A percentile compares a stretch with the other conserved stretches of the same genome.
Conservation (phyloP, 106 monocot species). For the Triglochin maritima region DNA sequence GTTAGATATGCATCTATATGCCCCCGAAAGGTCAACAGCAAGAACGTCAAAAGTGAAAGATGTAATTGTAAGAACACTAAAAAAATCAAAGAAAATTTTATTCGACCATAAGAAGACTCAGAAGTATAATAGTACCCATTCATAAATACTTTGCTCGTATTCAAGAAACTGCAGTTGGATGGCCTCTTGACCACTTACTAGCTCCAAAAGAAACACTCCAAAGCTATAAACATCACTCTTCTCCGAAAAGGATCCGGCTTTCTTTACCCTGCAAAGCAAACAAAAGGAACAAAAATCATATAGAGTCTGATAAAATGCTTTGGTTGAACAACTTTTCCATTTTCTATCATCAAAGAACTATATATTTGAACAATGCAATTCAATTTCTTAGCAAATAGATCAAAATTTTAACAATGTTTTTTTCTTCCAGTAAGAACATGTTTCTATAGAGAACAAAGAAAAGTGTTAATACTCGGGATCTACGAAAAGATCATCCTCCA, state of each 20-base stretch:
- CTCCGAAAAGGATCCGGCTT: constrained; percentile 42
- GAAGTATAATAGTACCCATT: constrained; percentile 45
- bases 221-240: constrained; percentile 94
- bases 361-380: not conserved
- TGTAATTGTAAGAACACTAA: too few relatives aligned
- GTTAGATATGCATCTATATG: too few relatives aligned
- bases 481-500: constrained; percentile 48
- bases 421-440: not conserved
- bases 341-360: not conserved
- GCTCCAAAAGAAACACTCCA: constrained; percentile 87
- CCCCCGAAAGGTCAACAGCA: too few relatives aligned
- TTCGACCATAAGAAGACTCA: not conserved
- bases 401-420: not conserved
- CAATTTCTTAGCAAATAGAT: not conserved
- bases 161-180: constrained; percentile 5
- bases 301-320: not conserved
- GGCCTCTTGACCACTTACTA: constrained; percentile 58
- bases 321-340: not conserved
- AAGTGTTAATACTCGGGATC: constrained; percentile 55
- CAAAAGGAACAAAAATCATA: not conserved
- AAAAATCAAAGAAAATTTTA: too few relatives aligned
- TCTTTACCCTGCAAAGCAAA: constrained; percentile 37
- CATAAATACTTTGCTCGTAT: constrained; percentile 43
- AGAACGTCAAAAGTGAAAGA: too few relatives aligned
- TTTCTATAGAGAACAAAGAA: not conserved